Evolutionary conservation across 139 green algal species (phyloP).

Genomic region (Chlorella sorokiniana): DNA sequence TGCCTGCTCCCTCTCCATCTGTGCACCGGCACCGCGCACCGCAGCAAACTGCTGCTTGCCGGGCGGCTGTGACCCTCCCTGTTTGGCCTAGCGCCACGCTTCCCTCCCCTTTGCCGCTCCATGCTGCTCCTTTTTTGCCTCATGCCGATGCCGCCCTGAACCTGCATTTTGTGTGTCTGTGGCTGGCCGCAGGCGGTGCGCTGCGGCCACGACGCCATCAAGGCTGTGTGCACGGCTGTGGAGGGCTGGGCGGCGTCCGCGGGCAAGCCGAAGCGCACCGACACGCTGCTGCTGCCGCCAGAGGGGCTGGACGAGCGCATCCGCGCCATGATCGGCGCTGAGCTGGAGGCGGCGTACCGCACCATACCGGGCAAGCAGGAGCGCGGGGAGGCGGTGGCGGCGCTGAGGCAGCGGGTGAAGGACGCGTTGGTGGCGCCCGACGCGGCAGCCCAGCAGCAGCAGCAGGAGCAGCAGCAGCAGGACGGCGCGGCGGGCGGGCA

Average conservation of each 20-base stretch:
- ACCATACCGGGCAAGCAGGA: constrained; percentile 58
- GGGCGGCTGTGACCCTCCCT: too few relatives aligned
- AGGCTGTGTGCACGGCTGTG: constrained; percentile 69
- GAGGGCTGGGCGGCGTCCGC: constrained; percentile 71
- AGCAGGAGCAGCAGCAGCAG: neutral
- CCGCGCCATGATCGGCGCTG: neutral
- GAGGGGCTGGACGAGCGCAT: constrained; percentile 63
- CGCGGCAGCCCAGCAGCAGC: neutral
- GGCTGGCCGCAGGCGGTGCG: constrained; percentile 53
- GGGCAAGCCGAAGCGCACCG: constrained; percentile 74
- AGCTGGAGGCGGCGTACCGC: constrained; percentile 40
- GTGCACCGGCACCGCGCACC: neutral
- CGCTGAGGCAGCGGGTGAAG: constrained; percentile 36
- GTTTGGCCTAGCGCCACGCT: neutral
- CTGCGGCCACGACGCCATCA: constrained; percentile 65
- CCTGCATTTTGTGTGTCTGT: neutral
- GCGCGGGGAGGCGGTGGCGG: constrained; percentile 32
- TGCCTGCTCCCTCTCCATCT: neutral
- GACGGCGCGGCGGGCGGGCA: neutral
- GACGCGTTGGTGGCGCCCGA: constrained; percentile 26
- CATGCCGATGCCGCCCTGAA: neutral
- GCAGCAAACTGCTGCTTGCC: neutral
- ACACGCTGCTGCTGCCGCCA: constrained; percentile 54
- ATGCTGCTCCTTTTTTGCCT: neutral
- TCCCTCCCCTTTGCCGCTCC: too few relatives aligned